Evolutionary conservation across 345 rosid species (phyloP).

Genomic region (Pugionium dolabratum): DNA sequence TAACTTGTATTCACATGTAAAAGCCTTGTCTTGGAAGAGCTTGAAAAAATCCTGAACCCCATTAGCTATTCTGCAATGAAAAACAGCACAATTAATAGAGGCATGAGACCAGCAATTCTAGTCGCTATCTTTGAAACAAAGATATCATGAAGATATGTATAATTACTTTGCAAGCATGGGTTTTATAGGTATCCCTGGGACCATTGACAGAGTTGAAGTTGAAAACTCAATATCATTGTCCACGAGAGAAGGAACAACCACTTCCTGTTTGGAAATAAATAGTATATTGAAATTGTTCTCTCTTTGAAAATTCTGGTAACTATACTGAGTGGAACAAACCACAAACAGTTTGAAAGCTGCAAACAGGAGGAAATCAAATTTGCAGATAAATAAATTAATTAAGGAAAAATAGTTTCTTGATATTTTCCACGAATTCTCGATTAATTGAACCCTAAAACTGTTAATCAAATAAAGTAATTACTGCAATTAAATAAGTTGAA

Average conservation of each 20-base stretch:
- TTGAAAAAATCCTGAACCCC: slow-evolving; percentile 63
- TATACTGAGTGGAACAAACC: neutral
- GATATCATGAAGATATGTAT: slow-evolving; percentile 3
- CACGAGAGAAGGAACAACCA: slow-evolving; percentile 71
- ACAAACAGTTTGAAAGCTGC: slow-evolving; percentile 15
- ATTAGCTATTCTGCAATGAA: slow-evolving; percentile 60
- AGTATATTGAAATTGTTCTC: neutral
- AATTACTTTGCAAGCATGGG: slow-evolving; percentile 93
- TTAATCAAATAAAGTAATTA: neutral
- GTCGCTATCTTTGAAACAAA: slow-evolving; percentile 6
- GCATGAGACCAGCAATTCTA: slow-evolving; percentile 23
- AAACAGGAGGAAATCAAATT: neutral
- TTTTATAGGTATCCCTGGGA: slow-evolving; percentile 82
- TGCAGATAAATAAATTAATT: neutral
- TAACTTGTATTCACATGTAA: slow-evolving; percentile 90
- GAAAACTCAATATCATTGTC: slow-evolving; percentile 68
- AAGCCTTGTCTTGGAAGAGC: slow-evolving; percentile 64
- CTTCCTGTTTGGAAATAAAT: slow-evolving; percentile 53
- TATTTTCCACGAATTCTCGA: neutral
- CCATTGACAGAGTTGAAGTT: slow-evolving; percentile 70
- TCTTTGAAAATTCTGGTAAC: neutral
- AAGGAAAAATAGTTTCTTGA: slow-evolving; percentile 1
- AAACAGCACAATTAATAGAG: slow-evolving; percentile 20
- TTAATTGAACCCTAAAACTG: neutral
- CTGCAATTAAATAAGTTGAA: neutral